Evolutionary conservation across 352 stramenopile species (phyloP).

Genomic region (Globisporangium splendens): DNA sequence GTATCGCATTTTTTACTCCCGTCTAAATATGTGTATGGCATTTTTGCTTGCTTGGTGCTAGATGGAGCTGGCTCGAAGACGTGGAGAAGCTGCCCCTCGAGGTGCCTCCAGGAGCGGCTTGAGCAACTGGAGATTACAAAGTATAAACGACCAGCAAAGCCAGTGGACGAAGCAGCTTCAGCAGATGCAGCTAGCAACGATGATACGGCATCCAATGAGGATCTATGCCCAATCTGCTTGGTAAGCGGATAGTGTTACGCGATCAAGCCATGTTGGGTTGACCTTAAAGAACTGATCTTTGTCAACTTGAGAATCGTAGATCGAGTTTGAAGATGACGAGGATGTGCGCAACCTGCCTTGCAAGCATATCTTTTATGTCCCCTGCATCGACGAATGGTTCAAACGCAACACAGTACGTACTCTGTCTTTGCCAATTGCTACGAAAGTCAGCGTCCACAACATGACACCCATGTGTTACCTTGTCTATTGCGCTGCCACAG

Average conservation of each 20-base stretch:
- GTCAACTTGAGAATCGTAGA: constrained; percentile 19
- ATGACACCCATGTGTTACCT: neutral
- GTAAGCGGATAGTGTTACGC: constrained; percentile 20
- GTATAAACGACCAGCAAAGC: constrained; percentile 34
- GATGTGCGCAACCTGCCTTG: constrained; percentile 78
- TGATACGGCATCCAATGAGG: constrained; percentile 31
- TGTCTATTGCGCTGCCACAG: constrained; percentile 17
- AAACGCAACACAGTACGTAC: constrained; percentile 75
- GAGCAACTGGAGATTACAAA: constrained; percentile 63
- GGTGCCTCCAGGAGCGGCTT: constrained; percentile 63
- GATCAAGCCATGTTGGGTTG: too few relatives aligned
- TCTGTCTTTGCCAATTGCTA: neutral
- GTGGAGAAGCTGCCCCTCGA: constrained; percentile 34
- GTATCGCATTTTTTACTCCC: too few relatives aligned
- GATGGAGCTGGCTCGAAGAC: constrained; percentile 46
- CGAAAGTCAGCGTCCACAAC: too few relatives aligned
- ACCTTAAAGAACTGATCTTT: too few relatives aligned
- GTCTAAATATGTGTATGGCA: neutral
- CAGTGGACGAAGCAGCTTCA: neutral
- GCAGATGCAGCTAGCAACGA: neutral
- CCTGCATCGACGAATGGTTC: constrained; percentile 89
- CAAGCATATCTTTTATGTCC: constrained; percentile 87
- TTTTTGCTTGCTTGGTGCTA: constrained; percentile 12
- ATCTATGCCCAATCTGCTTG: constrained; percentile 73
- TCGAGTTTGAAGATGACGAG: constrained; percentile 74